Conservation (phyloP, 2,329 filamentous ascomycete genomes). For the Aspergillus sp. region DNA sequence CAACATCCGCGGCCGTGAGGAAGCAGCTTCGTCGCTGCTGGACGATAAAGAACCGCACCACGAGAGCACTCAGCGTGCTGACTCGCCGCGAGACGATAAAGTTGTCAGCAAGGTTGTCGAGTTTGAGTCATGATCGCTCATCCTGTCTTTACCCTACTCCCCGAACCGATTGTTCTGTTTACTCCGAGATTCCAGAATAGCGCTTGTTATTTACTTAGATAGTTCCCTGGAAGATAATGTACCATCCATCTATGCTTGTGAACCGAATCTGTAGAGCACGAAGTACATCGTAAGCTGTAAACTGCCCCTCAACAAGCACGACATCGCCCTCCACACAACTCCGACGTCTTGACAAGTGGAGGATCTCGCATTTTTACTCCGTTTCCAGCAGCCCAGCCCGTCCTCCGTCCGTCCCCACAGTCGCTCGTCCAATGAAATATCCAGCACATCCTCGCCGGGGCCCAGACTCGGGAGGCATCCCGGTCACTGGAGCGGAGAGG, state of each 20-base stretch:
- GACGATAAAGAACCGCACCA: constrained; percentile 25
- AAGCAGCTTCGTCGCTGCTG: constrained; percentile 25
- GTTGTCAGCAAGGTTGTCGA: constrained; percentile 40
- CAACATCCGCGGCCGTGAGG: constrained; percentile 39
- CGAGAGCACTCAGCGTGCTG: not conserved
- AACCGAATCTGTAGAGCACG: no score
- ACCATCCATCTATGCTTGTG: not conserved
- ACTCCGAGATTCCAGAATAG: not conserved
- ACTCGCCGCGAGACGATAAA: constrained; percentile 19
- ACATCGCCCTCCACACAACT: not conserved
- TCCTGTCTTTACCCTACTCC: not conserved
- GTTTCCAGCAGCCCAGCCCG: not conserved
- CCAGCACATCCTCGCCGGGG: not conserved
- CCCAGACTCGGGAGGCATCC: not conserved
- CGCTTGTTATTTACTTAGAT: constrained; percentile 5
- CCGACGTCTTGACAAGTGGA: not conserved
- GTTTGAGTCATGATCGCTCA: constrained; percentile 29
- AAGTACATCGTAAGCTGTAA: not conserved
- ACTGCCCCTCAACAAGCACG: not conserved
- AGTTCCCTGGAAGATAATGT: constrained; percentile 2
- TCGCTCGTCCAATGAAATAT: not conserved
- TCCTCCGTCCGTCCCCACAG: not conserved
- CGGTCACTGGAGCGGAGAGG: not conserved
- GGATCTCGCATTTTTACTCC: not conserved
- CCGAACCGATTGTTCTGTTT: not conserved